phyloP scores from a whole-genome alignment of 345 rosid genomes.

The Citrus reticulata region DNA sequence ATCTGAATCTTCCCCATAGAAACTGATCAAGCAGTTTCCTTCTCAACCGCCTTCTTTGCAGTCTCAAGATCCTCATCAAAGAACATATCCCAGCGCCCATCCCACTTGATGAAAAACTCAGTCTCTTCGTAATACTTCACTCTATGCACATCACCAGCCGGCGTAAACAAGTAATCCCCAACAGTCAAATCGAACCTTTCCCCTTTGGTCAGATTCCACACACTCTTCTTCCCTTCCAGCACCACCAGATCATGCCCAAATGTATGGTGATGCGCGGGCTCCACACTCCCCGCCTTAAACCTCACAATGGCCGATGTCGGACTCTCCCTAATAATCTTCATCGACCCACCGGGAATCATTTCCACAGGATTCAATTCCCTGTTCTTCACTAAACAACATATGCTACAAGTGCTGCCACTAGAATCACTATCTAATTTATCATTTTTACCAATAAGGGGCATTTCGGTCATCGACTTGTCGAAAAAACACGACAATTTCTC shows the following conservation, averaged over 20 bases:
- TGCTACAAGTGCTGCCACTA: slow-evolving; percentile 26
- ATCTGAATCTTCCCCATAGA: neutral
- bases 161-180: slow-evolving; percentile 79
- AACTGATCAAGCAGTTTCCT: neutral
- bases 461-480: slow-evolving; percentile 49
- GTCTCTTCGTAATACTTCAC: slow-evolving; percentile 88
- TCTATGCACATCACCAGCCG: slow-evolving; percentile 78
- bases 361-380: slow-evolving; percentile 57
- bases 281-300: slow-evolving; percentile 77
- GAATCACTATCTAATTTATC: neutral
- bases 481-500: slow-evolving; percentile 48
- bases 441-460: slow-evolving; percentile 43
- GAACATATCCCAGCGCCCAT: slow-evolving; percentile 79
- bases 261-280: slow-evolving; percentile 93
- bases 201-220: slow-evolving; percentile 79
- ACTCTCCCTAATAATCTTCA: slow-evolving; percentile 86
- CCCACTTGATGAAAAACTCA: slow-evolving; percentile 92
- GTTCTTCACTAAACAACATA: slow-evolving; percentile 62
- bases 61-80: slow-evolving; percentile 78
- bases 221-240: slow-evolving; percentile 64
- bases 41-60: slow-evolving; percentile 47
- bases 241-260: slow-evolving; percentile 88
- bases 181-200: slow-evolving; percentile 54
- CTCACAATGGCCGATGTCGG: slow-evolving; percentile 83
- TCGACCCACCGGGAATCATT: slow-evolving; percentile 77